phyloP scores from a whole-genome alignment of 129 eudicot genomes.

The Oenanthe sinensis region DNA sequence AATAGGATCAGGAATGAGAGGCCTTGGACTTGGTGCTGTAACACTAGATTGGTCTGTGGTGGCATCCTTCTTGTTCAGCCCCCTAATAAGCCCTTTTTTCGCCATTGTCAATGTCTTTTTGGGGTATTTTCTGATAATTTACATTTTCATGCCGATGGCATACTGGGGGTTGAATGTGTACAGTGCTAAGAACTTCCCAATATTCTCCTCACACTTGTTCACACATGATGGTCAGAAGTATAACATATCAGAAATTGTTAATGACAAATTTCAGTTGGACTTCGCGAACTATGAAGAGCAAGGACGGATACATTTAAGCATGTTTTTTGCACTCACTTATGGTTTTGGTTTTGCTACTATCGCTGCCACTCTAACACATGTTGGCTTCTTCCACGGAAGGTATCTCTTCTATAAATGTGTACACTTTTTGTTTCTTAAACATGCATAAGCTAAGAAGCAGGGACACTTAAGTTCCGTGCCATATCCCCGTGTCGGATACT shows the following conservation, averaged over 20 bases:
- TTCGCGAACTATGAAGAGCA: conserved; percentile 39
- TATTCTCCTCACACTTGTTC: conserved; percentile 82
- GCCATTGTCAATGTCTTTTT: conserved; percentile 63
- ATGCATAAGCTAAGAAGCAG: no score
- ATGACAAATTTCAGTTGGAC: conserved; percentile 70
- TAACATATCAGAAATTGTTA: conserved; percentile 69
- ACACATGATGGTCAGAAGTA: conserved; percentile 61
- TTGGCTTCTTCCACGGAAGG: conserved; percentile 80
- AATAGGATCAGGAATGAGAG: conserved; percentile 77
- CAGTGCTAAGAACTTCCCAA: conserved; percentile 58
- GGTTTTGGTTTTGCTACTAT: conserved; percentile 91
- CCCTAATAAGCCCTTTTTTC: conserved; percentile 79
- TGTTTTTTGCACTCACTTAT: conserved; percentile 75
- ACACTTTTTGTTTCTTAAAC: background rate
- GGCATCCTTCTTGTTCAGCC: conserved; percentile 82
- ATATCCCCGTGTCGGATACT: no score
- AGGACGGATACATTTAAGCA: conserved; percentile 72
- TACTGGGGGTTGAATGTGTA: conserved; percentile 81
- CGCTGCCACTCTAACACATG: conserved; percentile 77
- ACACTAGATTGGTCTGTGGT: conserved; percentile 80
- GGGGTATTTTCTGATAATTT: conserved; percentile 60
- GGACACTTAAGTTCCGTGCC: no score
- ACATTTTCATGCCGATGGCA: conserved; percentile 60
- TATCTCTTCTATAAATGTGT: conserved; percentile 16
- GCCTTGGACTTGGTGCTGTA: conserved; percentile 77